Conservation (phyloP, 164 flowering plant species). For the Nelumbo lutea region DNA sequence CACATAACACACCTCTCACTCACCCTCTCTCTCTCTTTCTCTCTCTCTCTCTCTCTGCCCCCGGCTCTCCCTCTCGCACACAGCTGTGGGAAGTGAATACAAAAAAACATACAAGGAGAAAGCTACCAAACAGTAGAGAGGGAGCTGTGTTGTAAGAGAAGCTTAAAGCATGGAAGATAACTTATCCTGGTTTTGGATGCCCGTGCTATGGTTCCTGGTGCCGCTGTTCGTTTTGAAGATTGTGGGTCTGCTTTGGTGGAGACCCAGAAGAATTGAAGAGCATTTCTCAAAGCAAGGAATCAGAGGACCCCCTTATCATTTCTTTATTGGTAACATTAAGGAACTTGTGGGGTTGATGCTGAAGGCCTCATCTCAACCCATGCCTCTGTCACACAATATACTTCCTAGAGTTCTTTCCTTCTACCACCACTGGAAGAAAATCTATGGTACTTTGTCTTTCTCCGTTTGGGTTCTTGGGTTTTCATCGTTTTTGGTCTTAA, state of each 20-base stretch:
- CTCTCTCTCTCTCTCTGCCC: conserved; percentile 13
- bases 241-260: conserved; percentile 66
- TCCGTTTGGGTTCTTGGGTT: neutral
- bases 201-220: conserved; percentile 17
- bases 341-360: conserved; percentile 72
- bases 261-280: conserved; percentile 64
- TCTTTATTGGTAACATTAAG: conserved; percentile 85
- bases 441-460: conserved; percentile 60
- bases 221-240: conserved; percentile 38
- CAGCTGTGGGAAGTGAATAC: neutral
- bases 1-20: conserved; percentile 1
- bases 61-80: conserved; percentile 7
- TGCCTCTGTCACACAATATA: conserved; percentile 89
- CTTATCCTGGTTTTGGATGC: conserved; percentile 26
- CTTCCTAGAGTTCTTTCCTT: conserved; percentile 93
- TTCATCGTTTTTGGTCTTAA: neutral
- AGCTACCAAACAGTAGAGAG: conserved; percentile 5
- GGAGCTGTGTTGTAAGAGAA: conserved; percentile 6
- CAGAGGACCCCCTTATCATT: conserved; percentile 86
- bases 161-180: conserved; percentile 6
- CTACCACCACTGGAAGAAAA: conserved; percentile 98
- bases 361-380: conserved; percentile 73
- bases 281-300: conserved; percentile 94
- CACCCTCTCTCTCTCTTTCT: conserved; percentile 18
- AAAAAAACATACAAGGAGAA: conserved; percentile 9